Percentiles rank a stretch among this genome's conserved stretches.
These are phyloP conservation scores for Melastoma malabathricum DNA, from an alignment of 345 rosid species.

Conservation along the genomic window DNA sequence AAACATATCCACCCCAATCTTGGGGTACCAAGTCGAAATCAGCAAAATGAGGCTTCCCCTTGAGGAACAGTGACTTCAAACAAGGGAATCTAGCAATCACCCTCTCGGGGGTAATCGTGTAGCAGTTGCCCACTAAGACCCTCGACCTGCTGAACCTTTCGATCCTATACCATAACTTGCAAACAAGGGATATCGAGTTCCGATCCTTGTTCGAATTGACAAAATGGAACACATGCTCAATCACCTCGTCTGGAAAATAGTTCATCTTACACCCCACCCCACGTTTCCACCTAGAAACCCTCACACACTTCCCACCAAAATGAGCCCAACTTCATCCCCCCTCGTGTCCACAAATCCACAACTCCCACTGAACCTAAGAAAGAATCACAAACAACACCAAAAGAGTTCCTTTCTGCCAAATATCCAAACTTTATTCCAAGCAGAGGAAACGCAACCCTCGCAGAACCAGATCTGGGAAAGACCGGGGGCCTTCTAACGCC, in stretches of 20 bases:
- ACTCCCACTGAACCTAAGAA: background rate
- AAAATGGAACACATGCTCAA: constrained; percentile 78
- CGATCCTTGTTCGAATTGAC: constrained; percentile 59
- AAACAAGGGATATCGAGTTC: constrained; percentile 70
- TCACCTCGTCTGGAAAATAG: constrained; percentile 86
- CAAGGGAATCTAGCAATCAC: constrained; percentile 61
- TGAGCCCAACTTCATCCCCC: constrained; percentile 2
- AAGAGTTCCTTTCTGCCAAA: background rate
- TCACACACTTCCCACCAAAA: background rate
- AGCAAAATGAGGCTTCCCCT: constrained; percentile 98
- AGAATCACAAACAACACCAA: no score
- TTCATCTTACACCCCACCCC: constrained; percentile 40
- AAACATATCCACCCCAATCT: constrained; percentile 77
- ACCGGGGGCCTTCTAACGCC: no score
- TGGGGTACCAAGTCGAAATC: constrained; percentile 85
- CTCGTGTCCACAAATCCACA: no score
- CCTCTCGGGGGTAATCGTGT: constrained; percentile 65
- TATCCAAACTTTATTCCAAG: background rate
- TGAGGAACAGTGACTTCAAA: constrained; percentile 54
- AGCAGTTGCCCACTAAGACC: constrained; percentile 86
- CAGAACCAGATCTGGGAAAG: no score
- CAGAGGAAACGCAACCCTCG: background rate
- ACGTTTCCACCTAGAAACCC: background rate
- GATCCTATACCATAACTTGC: constrained; percentile 80
- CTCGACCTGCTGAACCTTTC: constrained; percentile 53